Base-by-base conservation (phyloP, 805 yeast species). In the Lachancea fermentati region DNA sequence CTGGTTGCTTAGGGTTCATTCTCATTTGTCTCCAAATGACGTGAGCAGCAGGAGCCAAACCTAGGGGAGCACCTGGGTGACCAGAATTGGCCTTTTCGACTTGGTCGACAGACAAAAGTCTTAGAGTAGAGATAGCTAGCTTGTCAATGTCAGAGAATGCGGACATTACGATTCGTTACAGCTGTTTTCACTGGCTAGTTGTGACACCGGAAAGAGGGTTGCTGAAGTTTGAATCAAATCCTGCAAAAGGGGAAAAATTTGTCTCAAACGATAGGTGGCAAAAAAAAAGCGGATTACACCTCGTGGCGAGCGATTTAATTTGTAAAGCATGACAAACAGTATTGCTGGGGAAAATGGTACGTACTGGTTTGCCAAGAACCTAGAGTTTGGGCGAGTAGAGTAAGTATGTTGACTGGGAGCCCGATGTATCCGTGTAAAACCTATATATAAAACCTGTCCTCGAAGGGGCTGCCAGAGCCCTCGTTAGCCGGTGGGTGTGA, bases 31-130 rank as follows among this genome's bases (percentile, higher is more conserved):
- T 75, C 56, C 66, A 65, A 79, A 82, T 86, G 42, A 79, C 81
- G 67, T 91, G 97, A 48, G 97, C 95, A 46, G 89, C 81, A 34
- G 97, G 96, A 13, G 98, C 97, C 68, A 91, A 72, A 49, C 97
- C 97, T 78, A 91, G 79, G 58, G 97, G 97, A 39, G 98, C 97
- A 72, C 98, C 98, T 41, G 98, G 98, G 72, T 91, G 98, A 52
- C 98, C 98, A 46, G 96, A 83, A 69, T 91, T 84, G 57, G 97
- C 91, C 68, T 79, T 75, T 45, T 81, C 73, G 47, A 86, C 94
- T 50, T 85, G 79, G 65, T 91, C 98, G 40, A 85, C 83, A 39
- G 97, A 79, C 56, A 91, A 76, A 46, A 81, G 69, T 72, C 96
- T 87, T 71, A 91, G 85, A 55, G 97, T 86, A 73, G 76, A 73